phyloP scores from a whole-genome alignment of 495 filamentous ascomycete genomes.

The Monascus purpureus region DNA sequence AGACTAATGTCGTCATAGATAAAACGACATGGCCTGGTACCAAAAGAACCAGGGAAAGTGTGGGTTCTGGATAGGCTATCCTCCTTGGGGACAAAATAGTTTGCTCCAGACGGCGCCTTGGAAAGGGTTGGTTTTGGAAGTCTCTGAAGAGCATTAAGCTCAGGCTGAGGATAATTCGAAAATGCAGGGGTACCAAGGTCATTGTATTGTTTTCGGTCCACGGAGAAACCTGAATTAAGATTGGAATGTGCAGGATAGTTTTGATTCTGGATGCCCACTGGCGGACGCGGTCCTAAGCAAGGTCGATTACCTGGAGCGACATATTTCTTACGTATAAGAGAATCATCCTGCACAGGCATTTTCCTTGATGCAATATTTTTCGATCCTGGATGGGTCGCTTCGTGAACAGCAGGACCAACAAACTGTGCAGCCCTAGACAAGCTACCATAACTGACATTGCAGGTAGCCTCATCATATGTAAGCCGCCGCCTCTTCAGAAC shows the following conservation, averaged over 20 bases:
- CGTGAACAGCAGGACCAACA: neutral
- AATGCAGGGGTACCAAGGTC: conserved; percentile 6
- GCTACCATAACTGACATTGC: conserved; percentile 3
- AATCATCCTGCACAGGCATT: conserved; percentile 7
- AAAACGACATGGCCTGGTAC: conserved; percentile 5
- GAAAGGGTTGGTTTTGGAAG: conserved; percentile 2
- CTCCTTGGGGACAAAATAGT: conserved; percentile 6
- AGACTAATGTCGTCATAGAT: conserved; percentile 12
- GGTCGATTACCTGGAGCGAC: conserved; percentile 6
- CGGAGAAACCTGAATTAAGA: conserved; percentile 5
- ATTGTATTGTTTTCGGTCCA: conserved; percentile 8
- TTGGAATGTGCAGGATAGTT: conserved; percentile 5
- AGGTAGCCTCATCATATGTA: conserved; percentile 10
- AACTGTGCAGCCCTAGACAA: conserved; percentile 4
- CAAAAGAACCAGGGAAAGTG: conserved; percentile 1
- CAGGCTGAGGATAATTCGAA: conserved; percentile 3
- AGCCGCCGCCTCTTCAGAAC: conserved; percentile 21
- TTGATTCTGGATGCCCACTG: conserved; percentile 5
- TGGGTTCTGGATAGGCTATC: conserved; percentile 7
- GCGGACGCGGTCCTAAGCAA: conserved; percentile 6
- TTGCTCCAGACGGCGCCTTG: conserved; percentile 3
- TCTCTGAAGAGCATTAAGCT: conserved; percentile 2
- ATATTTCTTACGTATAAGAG: conserved; percentile 13
- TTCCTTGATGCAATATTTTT: conserved; percentile 9
- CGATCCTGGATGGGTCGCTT: conserved; percentile 5